A percentile compares a stretch with the other conserved stretches of the same genome.
Conservation (phyloP, 306 rosid species). For the Lupinus albus region DNA sequence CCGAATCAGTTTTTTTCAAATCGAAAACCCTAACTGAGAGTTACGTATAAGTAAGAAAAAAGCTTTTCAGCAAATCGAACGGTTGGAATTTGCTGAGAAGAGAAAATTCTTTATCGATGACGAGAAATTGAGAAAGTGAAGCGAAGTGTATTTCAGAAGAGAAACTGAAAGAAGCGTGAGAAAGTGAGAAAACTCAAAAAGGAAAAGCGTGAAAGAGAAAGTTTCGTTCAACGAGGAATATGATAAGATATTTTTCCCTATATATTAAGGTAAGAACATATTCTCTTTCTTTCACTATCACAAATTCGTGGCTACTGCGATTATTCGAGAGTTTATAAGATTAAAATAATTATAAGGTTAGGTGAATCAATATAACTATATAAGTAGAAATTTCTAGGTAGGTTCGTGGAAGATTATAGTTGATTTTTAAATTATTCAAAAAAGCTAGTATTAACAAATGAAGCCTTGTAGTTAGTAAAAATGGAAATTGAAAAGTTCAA, state of each 20-base stretch:
- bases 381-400: slow-evolving; percentile 40
- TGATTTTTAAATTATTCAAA: too few relatives aligned
- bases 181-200: slow-evolving; percentile 5
- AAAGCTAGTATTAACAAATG: too few relatives aligned
- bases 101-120: neutral
- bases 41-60: neutral
- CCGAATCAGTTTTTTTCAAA: neutral
- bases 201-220: slow-evolving; percentile 35
- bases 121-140: neutral
- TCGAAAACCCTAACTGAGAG: slow-evolving; percentile 37
- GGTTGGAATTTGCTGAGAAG: neutral
- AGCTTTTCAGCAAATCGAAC: neutral
- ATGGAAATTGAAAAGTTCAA: too few relatives aligned
- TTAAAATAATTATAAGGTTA: too few relatives aligned
- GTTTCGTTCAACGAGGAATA: slow-evolving; percentile 29
- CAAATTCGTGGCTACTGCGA: neutral
- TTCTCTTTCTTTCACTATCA: neutral
- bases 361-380: too few relatives aligned
- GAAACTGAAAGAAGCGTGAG: neutral
- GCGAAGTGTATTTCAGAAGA: neutral
- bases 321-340: too few relatives aligned
- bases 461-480: too few relatives aligned
- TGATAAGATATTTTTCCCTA: slow-evolving; percentile 28
- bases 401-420: slow-evolving; percentile 8
- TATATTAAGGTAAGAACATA: slow-evolving; percentile 15